These are phyloP conservation scores for Spatholobus suberectus DNA, from an alignment of 306 rosid genomes.

Conservation along the genomic window DNA sequence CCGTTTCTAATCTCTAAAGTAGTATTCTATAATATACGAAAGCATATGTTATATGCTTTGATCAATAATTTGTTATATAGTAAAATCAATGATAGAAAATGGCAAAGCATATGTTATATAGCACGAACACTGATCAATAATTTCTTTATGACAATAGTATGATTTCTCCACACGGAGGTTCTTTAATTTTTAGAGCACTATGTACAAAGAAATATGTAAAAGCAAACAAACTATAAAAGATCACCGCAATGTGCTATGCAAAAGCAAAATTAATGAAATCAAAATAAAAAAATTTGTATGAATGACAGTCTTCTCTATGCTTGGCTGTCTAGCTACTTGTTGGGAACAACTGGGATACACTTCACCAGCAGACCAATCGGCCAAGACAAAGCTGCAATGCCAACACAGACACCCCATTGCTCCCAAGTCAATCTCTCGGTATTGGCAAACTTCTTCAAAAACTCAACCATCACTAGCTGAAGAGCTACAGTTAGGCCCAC, in stretches of 20 bases:
- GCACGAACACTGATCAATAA: background rate
- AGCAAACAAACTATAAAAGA: background rate
- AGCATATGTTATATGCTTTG: too few species aligned
- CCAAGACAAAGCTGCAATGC: constrained; percentile 8
- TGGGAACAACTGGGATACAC: background rate
- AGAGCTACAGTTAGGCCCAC: background rate
- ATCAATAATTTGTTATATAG: too few species aligned
- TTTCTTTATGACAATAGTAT: background rate
- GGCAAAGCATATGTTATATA: background rate
- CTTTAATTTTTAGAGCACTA: background rate
- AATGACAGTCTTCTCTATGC: background rate
- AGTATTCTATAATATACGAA: too few species aligned
- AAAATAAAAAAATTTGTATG: background rate
- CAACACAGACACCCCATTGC: constrained; percentile 13
- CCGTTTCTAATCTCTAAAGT: too few species aligned
- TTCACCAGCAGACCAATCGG: background rate
- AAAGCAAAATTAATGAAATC: background rate
- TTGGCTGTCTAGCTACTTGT: background rate
- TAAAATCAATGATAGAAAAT: background rate
- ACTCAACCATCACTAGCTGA: constrained; percentile 4
- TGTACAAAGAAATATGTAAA: background rate
- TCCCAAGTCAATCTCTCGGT: constrained; percentile 19
- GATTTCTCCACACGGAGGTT: background rate
- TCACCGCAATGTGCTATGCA: background rate
- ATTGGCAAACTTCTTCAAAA: constrained; percentile 1